Percentiles rank a stretch among this genome's conserved stretches.
phyloP scores from a whole-genome alignment of 163 green algal genomes.

The Scenedesmus sp. region DNA sequence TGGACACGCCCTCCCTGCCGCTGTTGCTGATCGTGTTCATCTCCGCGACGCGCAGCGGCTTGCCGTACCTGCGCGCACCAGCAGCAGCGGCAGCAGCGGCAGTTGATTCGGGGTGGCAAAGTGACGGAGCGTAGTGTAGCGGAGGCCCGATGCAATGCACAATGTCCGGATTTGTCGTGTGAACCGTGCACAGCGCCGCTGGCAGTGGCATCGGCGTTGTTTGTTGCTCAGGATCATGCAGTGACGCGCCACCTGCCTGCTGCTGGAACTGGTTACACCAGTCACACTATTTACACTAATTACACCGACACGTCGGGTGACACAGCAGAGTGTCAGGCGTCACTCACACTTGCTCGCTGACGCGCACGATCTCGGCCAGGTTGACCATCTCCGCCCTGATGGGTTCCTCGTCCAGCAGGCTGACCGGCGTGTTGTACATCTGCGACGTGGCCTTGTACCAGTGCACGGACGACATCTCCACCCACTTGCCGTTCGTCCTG shows the following conservation, averaged over 20 bases:
- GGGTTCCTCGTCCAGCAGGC: conserved; percentile 48
- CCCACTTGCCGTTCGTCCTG: conserved; percentile 43
- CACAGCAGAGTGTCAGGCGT: no score
- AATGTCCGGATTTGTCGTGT: no score
- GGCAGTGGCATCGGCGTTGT: no score
- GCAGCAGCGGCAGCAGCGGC: neutral
- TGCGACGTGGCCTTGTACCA: conserved; percentile 58
- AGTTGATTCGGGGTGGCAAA: neutral
- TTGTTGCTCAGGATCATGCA: no score
- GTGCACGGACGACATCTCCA: conserved; percentile 52
- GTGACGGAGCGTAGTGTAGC: no score
- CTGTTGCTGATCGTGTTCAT: conserved; percentile 62
- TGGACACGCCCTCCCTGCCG: conserved; percentile 48
- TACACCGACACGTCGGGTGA: no score
- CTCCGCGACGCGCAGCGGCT: conserved; percentile 54
- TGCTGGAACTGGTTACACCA: neutral
- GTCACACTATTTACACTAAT: no score
- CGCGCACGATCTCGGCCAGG: conserved; percentile 34
- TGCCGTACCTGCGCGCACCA: conserved; percentile 22
- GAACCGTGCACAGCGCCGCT: no score
- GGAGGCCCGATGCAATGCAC: no score
- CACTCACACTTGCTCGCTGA: conserved; percentile 49
- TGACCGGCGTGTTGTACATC: conserved; percentile 30
- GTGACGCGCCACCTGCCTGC: neutral
- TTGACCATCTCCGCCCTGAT: conserved; percentile 54